These are phyloP conservation scores for Chrysosphaeria jannelii DNA, from an alignment of 2,329 filamentous ascomycete species.

Conservation along the genomic window DNA sequence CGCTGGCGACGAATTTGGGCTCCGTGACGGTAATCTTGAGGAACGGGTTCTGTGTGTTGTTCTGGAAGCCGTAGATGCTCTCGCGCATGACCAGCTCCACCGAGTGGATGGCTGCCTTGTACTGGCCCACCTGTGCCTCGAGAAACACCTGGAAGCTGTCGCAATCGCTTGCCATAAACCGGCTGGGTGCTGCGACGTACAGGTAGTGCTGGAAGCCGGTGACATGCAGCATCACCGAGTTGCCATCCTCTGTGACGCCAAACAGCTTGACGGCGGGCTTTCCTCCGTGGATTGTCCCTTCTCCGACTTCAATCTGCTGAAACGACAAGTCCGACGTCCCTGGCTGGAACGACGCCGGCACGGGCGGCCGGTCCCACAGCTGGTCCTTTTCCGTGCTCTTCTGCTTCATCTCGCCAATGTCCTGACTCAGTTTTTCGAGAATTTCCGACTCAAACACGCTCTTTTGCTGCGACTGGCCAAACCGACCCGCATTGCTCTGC, in stretches of 20 bases:
- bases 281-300: conserved; percentile 53
- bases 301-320: conserved; percentile 85
- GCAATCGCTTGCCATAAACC: conserved; percentile 54
- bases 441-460: conserved; percentile 85
- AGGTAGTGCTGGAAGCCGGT: conserved; percentile 91
- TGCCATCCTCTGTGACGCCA: conserved; percentile 55
- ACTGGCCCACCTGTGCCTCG: conserved; percentile 43
- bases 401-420: conserved; percentile 60
- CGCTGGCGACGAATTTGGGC: conserved; percentile 49
- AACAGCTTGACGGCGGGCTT: conserved; percentile 66
- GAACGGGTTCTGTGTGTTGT: conserved; percentile 73
- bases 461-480: conserved; percentile 51
- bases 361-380: conserved; percentile 41
- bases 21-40: conserved; percentile 83
- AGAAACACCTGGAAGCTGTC: conserved; percentile 50
- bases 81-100: conserved; percentile 62
- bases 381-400: conserved; percentile 83
- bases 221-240: conserved; percentile 85
- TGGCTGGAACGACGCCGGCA: conserved; percentile 19
- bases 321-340: conserved; percentile 47
- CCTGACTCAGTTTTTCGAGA: conserved; percentile 83
- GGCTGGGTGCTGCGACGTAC: conserved; percentile 64
- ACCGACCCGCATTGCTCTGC: conserved; percentile 29
- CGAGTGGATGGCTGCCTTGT: conserved; percentile 41
- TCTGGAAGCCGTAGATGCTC: conserved; percentile 81